A percentile compares a stretch with the other conserved stretches of the same genome.
Evolutionary conservation across 495 filamentous ascomycete species (phyloP).

Genomic region (Aspergillus cristatus): DNA sequence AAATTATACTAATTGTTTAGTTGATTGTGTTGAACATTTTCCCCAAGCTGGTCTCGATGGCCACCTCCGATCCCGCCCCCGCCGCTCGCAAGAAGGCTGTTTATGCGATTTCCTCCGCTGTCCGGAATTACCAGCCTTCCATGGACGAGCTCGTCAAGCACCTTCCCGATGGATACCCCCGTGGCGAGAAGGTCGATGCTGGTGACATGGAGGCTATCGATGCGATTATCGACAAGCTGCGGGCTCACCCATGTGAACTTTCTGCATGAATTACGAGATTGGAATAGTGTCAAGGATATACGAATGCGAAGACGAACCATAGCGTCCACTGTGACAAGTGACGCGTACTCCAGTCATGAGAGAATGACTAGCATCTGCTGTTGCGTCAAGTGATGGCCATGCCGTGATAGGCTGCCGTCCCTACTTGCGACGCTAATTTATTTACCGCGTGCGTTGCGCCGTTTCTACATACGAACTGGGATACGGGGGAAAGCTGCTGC

Average conservation of each 20-base stretch:
- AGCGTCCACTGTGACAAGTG: too few relatives aligned
- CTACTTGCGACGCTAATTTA: too few relatives aligned
- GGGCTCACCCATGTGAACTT: slow-evolving; percentile 32
- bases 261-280: slow-evolving; percentile 17
- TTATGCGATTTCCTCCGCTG: slow-evolving; percentile 72
- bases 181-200: slow-evolving; percentile 55
- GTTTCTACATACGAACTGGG: too few relatives aligned
- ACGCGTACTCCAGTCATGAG: too few relatives aligned
- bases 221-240: slow-evolving; percentile 57
- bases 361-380: too few relatives aligned
- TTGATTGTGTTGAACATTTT: slow-evolving; percentile 64
- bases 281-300: too few relatives aligned
- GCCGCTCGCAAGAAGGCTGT: slow-evolving; percentile 77
- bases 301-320: too few relatives aligned
- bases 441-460: too few relatives aligned
- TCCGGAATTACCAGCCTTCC: slow-evolving; percentile 79
- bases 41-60: slow-evolving; percentile 55
- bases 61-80: slow-evolving; percentile 48
- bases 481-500: too few relatives aligned
- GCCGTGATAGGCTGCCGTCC: too few relatives aligned
- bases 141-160: slow-evolving; percentile 52
- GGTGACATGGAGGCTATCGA: slow-evolving; percentile 80
- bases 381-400: too few relatives aligned
- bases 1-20: slow-evolving; percentile 20
- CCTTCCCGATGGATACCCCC: slow-evolving; percentile 52